Conservation (phyloP, 164 flowering plant genomes). For the Nymphaea colorata region DNA sequence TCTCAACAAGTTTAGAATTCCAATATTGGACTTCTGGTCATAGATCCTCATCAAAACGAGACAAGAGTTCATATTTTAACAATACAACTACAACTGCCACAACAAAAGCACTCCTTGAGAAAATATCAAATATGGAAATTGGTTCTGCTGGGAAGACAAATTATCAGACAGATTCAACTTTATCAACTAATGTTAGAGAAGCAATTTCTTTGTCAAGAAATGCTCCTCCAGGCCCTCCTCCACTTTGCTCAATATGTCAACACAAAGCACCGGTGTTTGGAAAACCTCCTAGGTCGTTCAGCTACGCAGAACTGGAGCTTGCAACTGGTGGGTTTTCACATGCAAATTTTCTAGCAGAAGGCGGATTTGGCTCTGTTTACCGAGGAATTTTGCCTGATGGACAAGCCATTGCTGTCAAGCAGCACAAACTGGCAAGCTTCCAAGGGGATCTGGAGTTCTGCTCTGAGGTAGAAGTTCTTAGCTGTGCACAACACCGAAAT, state of each 20-base stretch:
- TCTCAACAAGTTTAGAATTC: slow-evolving; percentile 23
- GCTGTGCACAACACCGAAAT: slow-evolving; percentile 98
- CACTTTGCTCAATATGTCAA: slow-evolving; percentile 67
- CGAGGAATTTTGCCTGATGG: slow-evolving; percentile 74
- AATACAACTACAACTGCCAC: slow-evolving; percentile 19
- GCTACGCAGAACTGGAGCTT: slow-evolving; percentile 58
- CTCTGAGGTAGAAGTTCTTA: slow-evolving; percentile 88
- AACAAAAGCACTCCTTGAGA: slow-evolving; percentile 28
- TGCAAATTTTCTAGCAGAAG: slow-evolving; percentile 86
- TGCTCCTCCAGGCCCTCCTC: slow-evolving; percentile 60
- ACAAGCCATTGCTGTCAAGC: slow-evolving; percentile 85
- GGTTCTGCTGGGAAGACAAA: slow-evolving; percentile 31
- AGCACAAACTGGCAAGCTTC: slow-evolving; percentile 76
- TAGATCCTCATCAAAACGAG: slow-evolving; percentile 17
- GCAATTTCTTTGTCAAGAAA: slow-evolving; percentile 41
- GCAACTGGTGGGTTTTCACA: slow-evolving; percentile 83
- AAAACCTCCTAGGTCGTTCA: slow-evolving; percentile 75
- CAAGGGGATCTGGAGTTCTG: slow-evolving; percentile 91
- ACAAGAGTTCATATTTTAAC: slow-evolving; percentile 13
- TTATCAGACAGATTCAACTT: slow-evolving; percentile 22
- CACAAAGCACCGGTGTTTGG: slow-evolving; percentile 83
- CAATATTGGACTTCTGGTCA: slow-evolving; percentile 40
- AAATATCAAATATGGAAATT: slow-evolving; percentile 26
- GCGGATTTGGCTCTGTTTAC: slow-evolving; percentile 94
- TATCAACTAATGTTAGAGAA: slow-evolving; percentile 44